Evolutionary conservation across 352 stramenopile species (phyloP), one percentile per base, ranked within the genome.

Genomic region (Globisporangium polare): DNA sequence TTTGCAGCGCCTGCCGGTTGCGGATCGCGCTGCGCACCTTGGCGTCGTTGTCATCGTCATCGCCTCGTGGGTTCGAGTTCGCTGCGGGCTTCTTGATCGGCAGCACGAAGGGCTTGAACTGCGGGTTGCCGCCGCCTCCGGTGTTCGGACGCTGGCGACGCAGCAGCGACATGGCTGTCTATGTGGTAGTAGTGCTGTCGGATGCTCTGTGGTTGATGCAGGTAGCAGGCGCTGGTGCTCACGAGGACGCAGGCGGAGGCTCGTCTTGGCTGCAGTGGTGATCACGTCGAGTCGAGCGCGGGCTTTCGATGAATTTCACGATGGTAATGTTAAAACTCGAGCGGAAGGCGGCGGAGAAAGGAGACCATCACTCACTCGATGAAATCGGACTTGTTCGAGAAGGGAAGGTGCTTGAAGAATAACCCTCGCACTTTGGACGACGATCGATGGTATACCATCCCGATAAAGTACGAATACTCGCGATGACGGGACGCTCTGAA

Each of bases 81-180:
- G 8, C 22, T 0, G 10, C 20, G 12, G 31, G 15, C 37, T 46
- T 69, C 61, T 89, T 93, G 18, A 87, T 53, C 0, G 84, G 84
- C 46, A 88, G 71, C 55, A 93, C 81, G 53, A 93, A 93, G 18
- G 78, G 84, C 63, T 93, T 93, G 76, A 87, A 92, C 43, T 83
- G 76, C 46, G 70, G 31, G 13, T 59, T 59, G 27, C 55, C 57
- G 18, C 60, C 45, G 17, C 57, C 61, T 12, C 58, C 49, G 5
- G 27, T 43, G 41, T 20, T 58, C 12, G 54, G 56, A 10, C 58
- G 55, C 10, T 77, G 62, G 39, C 80, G 69, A 13, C 79, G 79
- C 42, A 90, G 64, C 53, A 92, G 60, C 62, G 71, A 80, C 77
- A 82, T 78, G 50, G 5, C 8, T 27, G 49, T 57, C 26, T 22